These are phyloP conservation scores for Nadsonia starkeyi-henricii DNA, from an alignment of 1,139 yeast genomes.

Conservation along the genomic window DNA sequence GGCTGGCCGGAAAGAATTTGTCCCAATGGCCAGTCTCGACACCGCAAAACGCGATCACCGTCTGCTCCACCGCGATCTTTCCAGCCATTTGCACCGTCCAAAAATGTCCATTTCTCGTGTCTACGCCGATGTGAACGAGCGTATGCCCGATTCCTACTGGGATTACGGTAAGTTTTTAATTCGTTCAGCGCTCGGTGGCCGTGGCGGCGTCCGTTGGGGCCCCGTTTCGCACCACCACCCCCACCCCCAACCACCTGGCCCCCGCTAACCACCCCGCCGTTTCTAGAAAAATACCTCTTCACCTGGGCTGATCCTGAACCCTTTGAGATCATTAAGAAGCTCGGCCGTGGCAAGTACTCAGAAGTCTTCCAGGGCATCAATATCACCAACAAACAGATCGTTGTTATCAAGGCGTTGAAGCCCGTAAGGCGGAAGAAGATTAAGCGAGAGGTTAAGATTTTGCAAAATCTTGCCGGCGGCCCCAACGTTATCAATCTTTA, in stretches of 20 bases:
- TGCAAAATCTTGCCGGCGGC: conserved; percentile 68
- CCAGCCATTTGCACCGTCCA: background rate
- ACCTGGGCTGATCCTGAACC: conserved; percentile 46
- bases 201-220: too few species aligned
- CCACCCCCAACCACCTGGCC: background rate
- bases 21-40: background rate
- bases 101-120: conserved; percentile 51
- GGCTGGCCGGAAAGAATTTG: background rate
- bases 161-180: conserved; percentile 37
- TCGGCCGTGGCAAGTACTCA: conserved; percentile 89
- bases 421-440: conserved; percentile 91
- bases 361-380: conserved; percentile 76
- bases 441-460: conserved; percentile 76
- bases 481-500: conserved; percentile 63
- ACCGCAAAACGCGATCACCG: background rate
- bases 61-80: background rate
- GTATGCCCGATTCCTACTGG: conserved; percentile 72
- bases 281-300: conserved; percentile 26
- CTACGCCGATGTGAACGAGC: conserved; percentile 64
- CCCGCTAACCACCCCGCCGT: background rate
- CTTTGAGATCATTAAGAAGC: conserved; percentile 74
- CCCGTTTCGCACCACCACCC: too few species aligned
- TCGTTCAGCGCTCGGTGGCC: too few species aligned
- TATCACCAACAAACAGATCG: conserved; percentile 16
- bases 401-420: conserved; percentile 78